Evolutionary conservation across 352 stramenopile genomes (phyloP).

Genomic region (Phytophthora lateralis): DNA sequence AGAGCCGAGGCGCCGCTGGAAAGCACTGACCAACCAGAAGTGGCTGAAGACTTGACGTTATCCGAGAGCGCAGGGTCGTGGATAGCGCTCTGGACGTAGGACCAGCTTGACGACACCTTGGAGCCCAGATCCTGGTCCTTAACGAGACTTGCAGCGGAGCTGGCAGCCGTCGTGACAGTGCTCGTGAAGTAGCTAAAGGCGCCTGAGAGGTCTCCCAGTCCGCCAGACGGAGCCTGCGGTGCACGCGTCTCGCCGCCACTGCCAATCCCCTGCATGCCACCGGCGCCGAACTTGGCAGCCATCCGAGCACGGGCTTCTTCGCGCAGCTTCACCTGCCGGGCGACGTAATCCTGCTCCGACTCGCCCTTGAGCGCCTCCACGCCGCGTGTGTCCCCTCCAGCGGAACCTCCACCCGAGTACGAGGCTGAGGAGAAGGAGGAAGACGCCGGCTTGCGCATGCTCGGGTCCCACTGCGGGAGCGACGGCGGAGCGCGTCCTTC

Average conservation of each 20-base stretch:
- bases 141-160: slow-evolving; percentile 67
- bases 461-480: slow-evolving; percentile 75
- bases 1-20: slow-evolving; percentile 67
- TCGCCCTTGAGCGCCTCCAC: slow-evolving; percentile 86
- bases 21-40: slow-evolving; percentile 75
- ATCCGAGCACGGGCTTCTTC: slow-evolving; percentile 83
- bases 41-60: slow-evolving; percentile 84
- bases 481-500: slow-evolving; percentile 52
- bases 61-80: slow-evolving; percentile 68
- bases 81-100: slow-evolving; percentile 74
- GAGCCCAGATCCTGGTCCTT: slow-evolving; percentile 77
- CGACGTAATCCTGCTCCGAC: slow-evolving; percentile 78
- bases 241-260: slow-evolving; percentile 68
- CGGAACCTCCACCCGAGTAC: slow-evolving; percentile 29
- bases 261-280: slow-evolving; percentile 81
- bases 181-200: slow-evolving; percentile 79
- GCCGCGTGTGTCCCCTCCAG: slow-evolving; percentile 57
- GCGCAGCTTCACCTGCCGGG: slow-evolving; percentile 68
- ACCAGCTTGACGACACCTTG: slow-evolving; percentile 84
- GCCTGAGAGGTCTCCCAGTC: slow-evolving; percentile 62
- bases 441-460: slow-evolving; percentile 44
- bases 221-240: slow-evolving; percentile 34
- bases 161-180: slow-evolving; percentile 71
- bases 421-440: slow-evolving; percentile 42
- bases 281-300: slow-evolving; percentile 78